phyloP scores from a whole-genome alignment of 331 rosid genomes.

The Cydonia oblonga region DNA sequence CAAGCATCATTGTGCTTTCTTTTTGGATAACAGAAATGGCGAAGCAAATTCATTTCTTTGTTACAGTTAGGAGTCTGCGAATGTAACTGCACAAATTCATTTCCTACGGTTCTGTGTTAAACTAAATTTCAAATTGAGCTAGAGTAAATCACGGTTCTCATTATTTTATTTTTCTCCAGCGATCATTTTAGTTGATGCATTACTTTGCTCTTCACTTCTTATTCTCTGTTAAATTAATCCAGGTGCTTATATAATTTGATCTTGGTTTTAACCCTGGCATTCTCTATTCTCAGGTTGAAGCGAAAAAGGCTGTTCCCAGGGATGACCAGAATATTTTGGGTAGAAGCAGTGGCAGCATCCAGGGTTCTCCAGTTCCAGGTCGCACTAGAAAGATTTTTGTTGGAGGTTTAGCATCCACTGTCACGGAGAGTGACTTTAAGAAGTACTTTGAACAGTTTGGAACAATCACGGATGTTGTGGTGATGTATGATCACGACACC shows the following conservation, averaged over 20 bases:
- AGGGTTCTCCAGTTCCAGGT: conserved; percentile 27
- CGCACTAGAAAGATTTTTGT: conserved; percentile 35
- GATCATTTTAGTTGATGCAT: background rate
- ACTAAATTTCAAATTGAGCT: conserved; percentile 11
- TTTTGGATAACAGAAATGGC: background rate
- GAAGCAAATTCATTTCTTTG: background rate
- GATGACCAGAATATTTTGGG: conserved; percentile 30
- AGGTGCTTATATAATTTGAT: background rate
- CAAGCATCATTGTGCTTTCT: background rate
- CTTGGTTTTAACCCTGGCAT: background rate
- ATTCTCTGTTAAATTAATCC: background rate
- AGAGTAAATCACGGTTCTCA: conserved; percentile 1
- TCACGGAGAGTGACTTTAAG: conserved; percentile 32
- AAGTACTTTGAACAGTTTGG: conserved; percentile 31
- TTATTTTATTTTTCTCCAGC: background rate
- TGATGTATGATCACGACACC: conserved; percentile 33
- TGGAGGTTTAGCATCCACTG: conserved; percentile 35
- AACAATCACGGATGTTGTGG: conserved; percentile 32
- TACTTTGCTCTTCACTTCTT: background rate
- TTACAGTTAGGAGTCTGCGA: conserved; percentile 1
- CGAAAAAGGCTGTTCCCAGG: conserved; percentile 33
- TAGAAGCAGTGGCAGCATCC: conserved; percentile 25
- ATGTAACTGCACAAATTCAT: conserved; percentile 12
- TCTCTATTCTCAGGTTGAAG: conserved; percentile 24
- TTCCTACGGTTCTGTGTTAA: conserved; percentile 5